Base-by-base conservation (phyloP, 257 asterid species). In the Solanum virginianum region DNA sequence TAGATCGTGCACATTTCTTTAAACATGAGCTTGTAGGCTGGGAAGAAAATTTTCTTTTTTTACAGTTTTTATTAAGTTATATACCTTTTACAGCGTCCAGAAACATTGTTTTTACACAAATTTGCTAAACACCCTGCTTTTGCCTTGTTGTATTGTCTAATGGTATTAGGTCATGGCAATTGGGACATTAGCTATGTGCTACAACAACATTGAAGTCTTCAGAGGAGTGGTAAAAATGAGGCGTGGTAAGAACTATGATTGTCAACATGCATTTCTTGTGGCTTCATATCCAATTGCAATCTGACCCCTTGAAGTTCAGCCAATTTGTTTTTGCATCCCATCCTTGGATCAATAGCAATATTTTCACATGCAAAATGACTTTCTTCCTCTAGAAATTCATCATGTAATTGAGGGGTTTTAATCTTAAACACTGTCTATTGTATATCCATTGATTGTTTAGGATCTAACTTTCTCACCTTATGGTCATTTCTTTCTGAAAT, bases 191-290 rank as follows among this genome's bases (percentile, higher is more conserved):
- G 97, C 97, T 86, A 84, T 95, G 89, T 97, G 99, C 91, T 97
- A 95, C 89, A 90, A 95, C 98, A 97, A 97, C 90, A 88, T 93
- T 88, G 91, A 92, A 90, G 95, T 97, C 85, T 97, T 95, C 90
- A 90, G 94, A 89, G 98, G 98, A 68, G 99, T 95, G 62, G 99
- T 97, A 80, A 95, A 97, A 91, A 90, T 97, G 99, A 92, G 99
- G 84, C 98, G 98, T 43, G 98, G 99, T 97, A 91, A 89, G 98
- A 86, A 83, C 49, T 75, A 51, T 51, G 65, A 70, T 41, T 79
- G 63, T 63, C 82, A 41, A 36, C 84, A 56, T 70, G 83, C 62
- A 84, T 85, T 26, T 79, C 26, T 10, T 75, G 82, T 49, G 63
- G 22, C 20, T 47, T 51, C 82, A 77, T 77, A 77, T 22, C 45